Conservation (phyloP, 192 early-diverging fungal species). For the Coemansia sp. region DNA sequence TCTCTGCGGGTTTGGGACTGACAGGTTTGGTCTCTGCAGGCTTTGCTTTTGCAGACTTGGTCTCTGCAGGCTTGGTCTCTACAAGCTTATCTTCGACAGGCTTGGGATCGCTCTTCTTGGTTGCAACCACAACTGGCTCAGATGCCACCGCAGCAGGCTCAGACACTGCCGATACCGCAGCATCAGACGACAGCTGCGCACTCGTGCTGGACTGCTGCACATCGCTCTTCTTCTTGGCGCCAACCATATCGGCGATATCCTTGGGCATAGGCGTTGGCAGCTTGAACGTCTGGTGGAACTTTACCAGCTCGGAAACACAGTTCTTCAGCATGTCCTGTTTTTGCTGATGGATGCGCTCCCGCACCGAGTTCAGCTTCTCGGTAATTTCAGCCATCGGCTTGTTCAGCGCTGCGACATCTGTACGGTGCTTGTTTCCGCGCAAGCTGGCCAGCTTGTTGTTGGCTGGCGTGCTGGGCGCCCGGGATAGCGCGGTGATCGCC, state of each 20-base stretch:
- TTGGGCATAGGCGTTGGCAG: slow-evolving; percentile 78
- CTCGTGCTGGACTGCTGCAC: slow-evolving; percentile 14
- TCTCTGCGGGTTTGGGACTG: neutral
- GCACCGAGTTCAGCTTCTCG: slow-evolving; percentile 68
- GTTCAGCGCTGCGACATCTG: slow-evolving; percentile 53
- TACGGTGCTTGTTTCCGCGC: slow-evolving; percentile 54
- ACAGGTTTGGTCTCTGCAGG: neutral
- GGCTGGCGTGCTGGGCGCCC: slow-evolving; percentile 10
- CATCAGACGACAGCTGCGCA: slow-evolving; percentile 5
- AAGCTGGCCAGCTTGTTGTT: slow-evolving; percentile 52
- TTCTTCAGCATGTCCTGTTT: slow-evolving; percentile 73
- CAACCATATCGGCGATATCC: slow-evolving; percentile 76
- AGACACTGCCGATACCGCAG: neutral
- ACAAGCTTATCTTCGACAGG: neutral
- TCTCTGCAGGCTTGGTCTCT: neutral
- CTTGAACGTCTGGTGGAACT: slow-evolving; percentile 78
- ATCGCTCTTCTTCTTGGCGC: slow-evolving; percentile 54
- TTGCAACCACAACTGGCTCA: neutral
- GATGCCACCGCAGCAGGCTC: neutral
- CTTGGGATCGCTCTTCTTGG: neutral
- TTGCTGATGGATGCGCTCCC: slow-evolving; percentile 71
- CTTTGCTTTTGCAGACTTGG: neutral
- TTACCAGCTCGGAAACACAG: slow-evolving; percentile 74
- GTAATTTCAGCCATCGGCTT: slow-evolving; percentile 60
- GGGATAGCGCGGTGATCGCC: slow-evolving; percentile 36